These are phyloP conservation scores for Talaromyces sp. DNA, from an alignment of 2,329 filamentous ascomycete genomes.

Conservation along the genomic window DNA sequence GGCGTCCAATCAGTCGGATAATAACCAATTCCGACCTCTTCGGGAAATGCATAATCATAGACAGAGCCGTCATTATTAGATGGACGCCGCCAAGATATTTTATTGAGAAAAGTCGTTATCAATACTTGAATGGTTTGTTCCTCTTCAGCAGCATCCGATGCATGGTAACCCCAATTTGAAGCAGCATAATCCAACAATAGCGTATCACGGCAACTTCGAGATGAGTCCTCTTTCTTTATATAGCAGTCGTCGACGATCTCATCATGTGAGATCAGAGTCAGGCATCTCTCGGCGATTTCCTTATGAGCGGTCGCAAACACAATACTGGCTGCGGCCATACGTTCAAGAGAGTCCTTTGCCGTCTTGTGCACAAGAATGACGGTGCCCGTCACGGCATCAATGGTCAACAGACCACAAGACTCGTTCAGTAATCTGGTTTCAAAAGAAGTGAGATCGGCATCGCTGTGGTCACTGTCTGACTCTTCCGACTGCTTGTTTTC, in stretches of 20 bases:
- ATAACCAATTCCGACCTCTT: conserved; percentile 25
- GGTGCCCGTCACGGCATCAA: conserved; percentile 25
- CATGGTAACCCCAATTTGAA: conserved; percentile 30
- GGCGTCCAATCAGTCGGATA: conserved; percentile 29
- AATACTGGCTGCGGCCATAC: conserved; percentile 25
- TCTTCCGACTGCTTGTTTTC: conserved; percentile 1
- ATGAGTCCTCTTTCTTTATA: conserved; percentile 14
- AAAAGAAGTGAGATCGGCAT: conserved; percentile 15
- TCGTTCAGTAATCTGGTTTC: conserved; percentile 21
- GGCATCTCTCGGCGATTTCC: conserved; percentile 29
- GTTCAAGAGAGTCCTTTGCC: conserved; percentile 29
- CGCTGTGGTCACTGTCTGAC: not conserved
- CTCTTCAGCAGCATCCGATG: conserved; percentile 27
- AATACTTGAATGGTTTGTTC: conserved; percentile 31
- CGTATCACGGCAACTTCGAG: conserved; percentile 17
- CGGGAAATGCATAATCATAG: conserved; percentile 20
- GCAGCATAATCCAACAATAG: conserved; percentile 28
- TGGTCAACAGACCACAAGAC: conserved; percentile 25
- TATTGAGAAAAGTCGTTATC: conserved; percentile 33
- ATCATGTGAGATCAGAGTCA: conserved; percentile 27
- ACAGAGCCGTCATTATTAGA: conserved; percentile 18
- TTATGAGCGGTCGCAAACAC: conserved; percentile 30
- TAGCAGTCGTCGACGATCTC: conserved; percentile 34
- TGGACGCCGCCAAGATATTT: conserved; percentile 30
- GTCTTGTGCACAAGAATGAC: conserved; percentile 31